Conservation (phyloP, 768 basidiomycete species). For the Kwoniella dendrophila region DNA sequence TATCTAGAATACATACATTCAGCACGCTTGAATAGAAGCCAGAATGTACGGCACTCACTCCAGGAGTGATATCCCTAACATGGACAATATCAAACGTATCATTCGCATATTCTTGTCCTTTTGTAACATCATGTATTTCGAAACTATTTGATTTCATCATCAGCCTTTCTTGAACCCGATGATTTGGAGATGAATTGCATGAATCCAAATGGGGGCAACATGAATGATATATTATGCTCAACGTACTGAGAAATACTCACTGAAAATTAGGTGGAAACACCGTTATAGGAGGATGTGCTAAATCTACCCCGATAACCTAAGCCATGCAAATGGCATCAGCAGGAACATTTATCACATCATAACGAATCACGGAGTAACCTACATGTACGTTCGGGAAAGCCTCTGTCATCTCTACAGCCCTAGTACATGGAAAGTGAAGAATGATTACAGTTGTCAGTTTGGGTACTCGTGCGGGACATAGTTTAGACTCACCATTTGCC, state of each 20-base stretch:
- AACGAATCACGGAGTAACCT: not conserved
- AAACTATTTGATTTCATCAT: no score
- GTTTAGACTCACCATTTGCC: conserved; percentile 18
- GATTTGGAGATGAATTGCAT: no score
- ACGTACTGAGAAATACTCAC: no score
- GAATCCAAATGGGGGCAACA: no score
- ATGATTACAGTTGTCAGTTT: not conserved
- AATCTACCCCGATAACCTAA: conserved; percentile 22
- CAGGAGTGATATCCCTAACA: conserved; percentile 21
- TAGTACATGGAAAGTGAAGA: not conserved
- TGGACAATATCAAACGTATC: conserved; percentile 24
- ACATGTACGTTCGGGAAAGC: conserved; percentile 22
- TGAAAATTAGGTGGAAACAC: conserved; percentile 15
- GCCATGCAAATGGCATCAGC: not conserved
- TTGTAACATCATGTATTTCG: conserved; percentile 24
- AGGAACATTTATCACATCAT: not conserved
- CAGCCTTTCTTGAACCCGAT: no score
- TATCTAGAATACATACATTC: conserved; percentile 3
- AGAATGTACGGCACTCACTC: conserved; percentile 16
- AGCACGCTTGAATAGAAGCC: no score
- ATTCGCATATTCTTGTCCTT: conserved; percentile 14
- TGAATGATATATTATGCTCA: no score
- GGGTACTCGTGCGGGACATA: not conserved
- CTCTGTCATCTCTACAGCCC: conserved; percentile 19
- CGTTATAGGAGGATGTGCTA: conserved; percentile 22